Evolutionary conservation across 2,329 filamentous ascomycete species (phyloP), one percentile per base, ranked within the genome.

Genomic region (Clathrospora elynae): DNA sequence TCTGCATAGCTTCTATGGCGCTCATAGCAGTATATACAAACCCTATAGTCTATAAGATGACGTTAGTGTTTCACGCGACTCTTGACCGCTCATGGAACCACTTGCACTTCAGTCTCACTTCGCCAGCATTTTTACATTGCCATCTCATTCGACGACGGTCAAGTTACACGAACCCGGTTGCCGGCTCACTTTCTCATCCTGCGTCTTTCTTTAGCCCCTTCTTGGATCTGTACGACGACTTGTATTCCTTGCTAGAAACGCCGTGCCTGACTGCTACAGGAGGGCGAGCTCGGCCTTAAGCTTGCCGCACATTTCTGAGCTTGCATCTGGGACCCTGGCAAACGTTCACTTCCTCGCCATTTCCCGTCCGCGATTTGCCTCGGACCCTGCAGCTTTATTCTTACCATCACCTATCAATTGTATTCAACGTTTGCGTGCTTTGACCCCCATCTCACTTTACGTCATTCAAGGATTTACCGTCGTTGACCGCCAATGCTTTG

Each of bases 321-420:
- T n/a, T n/a, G n/a, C n/a, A n/a, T n/a, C n/a, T n/a, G 6, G 6
- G 20, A 36, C 24, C 28, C 23, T 31, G 34, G 37, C 32, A 10
- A n/a, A n/a, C n/a, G n/a, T n/a, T n/a, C n/a, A n/a, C n/a, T n/a
- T n/a, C n/a, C n/a, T n/a, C n/a, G n/a, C n/a, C n/a, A n/a, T n/a
- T n/a, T n/a, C n/a, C n/a, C n/a, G n/a, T n/a, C 28, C 16, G 23
- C 23, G 19, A 33, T 20, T 16, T 24, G 23, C 28, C 23, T 28
- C 8, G 9, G 10, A n/a, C 20, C 18, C 25, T 23, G 34, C 32
- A 3, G 18, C 18, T 19, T 18, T 26, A 23, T 42, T 19, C 18
- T 30, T 31, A 14, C 24, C 31, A 6, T 13, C 18, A 12, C 17
- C 13, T 18, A 13, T 29, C 23, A 18, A 29, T 9, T 16, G 7